These are phyloP conservation scores for Boletus sp. DNA, from an alignment of 1,284 basidiomycete species.

Conservation along the genomic window DNA sequence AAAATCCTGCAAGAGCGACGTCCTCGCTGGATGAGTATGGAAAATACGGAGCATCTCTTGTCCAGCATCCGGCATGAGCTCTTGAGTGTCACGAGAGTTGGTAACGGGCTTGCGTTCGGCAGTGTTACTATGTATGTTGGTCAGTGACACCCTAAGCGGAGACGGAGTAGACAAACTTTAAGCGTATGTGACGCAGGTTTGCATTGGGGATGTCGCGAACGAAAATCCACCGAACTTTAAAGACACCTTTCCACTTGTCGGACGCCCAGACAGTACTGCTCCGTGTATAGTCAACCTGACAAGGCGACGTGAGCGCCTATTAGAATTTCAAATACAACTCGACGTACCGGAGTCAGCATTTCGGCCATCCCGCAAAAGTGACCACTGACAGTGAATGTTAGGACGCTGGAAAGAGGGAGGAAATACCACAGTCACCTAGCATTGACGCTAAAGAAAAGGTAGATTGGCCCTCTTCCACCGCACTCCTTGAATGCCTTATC, in stretches of 20 bases:
- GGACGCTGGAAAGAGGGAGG: not conserved
- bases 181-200: constrained; percentile 76
- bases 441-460: constrained; percentile 95
- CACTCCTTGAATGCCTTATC: constrained; percentile 94
- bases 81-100: constrained; percentile 89
- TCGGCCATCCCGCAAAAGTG: constrained; percentile 98
- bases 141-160: constrained; percentile 16
- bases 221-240: constrained; percentile 93
- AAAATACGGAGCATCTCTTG: constrained; percentile 94
- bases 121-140: constrained; percentile 67
- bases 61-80: constrained; percentile 88
- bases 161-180: constrained; percentile 53
- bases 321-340: not conserved
- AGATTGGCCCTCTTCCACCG: constrained; percentile 82
- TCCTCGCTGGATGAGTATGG: constrained; percentile 85
- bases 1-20: constrained; percentile 89
- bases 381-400: constrained; percentile 49
- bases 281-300: constrained; percentile 73
- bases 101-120: constrained; percentile 96
- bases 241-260: constrained; percentile 97
- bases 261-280: constrained; percentile 95
- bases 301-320: constrained; percentile 1
- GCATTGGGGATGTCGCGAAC: constrained; percentile 92
- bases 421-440: constrained; percentile 51
- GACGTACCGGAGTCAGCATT: constrained; percentile 80